Evolutionary conservation across 2,329 filamentous ascomycete species (phyloP).

Genomic region (Neocatenulostroma microsporum): DNA sequence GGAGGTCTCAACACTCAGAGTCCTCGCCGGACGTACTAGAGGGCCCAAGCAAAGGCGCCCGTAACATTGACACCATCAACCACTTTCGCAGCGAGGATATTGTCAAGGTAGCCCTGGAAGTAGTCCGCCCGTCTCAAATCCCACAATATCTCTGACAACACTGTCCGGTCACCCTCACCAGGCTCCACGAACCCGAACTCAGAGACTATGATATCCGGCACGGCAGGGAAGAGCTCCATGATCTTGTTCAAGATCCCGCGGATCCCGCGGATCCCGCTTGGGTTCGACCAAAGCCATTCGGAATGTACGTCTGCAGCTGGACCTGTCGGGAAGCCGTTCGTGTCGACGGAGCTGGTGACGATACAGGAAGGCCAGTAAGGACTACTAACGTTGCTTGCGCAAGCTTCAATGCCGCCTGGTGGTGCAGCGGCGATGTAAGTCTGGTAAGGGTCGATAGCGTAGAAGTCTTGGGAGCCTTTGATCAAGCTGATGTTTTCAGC

Average conservation of each 20-base stretch:
- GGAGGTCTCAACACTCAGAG: too few relatives aligned
- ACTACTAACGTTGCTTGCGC: constrained; percentile 33
- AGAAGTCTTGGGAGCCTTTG: constrained; percentile 29
- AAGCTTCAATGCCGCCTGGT: constrained; percentile 26
- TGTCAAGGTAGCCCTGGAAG: constrained; percentile 28
- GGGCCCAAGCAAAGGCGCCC: constrained; percentile 28
- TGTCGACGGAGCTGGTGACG: constrained; percentile 21
- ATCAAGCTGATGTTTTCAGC: constrained; percentile 26
- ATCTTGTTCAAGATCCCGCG: too few relatives aligned
- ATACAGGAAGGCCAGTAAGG: constrained; percentile 38
- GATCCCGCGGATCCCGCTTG: constrained; percentile 28
- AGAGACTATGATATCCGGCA: constrained; percentile 30
- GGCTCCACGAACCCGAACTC: constrained; percentile 33
- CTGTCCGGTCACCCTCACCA: constrained; percentile 23
- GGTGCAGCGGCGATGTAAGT: constrained; percentile 22
- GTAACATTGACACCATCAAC: constrained; percentile 29
- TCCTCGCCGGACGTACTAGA: too few relatives aligned
- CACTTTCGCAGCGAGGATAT: constrained; percentile 28
- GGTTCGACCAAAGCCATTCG: constrained; percentile 30
- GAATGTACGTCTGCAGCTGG: constrained; percentile 32
- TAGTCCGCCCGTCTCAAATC: constrained; percentile 26
- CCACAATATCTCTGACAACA: constrained; percentile 21
- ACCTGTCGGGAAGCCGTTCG: constrained; percentile 38
- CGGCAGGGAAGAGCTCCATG: too few relatives aligned
- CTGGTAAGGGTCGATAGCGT: constrained; percentile 33